phyloP scores from a whole-genome alignment of 2,329 filamentous ascomycete genomes.

The Lomentospora prolificans region DNA sequence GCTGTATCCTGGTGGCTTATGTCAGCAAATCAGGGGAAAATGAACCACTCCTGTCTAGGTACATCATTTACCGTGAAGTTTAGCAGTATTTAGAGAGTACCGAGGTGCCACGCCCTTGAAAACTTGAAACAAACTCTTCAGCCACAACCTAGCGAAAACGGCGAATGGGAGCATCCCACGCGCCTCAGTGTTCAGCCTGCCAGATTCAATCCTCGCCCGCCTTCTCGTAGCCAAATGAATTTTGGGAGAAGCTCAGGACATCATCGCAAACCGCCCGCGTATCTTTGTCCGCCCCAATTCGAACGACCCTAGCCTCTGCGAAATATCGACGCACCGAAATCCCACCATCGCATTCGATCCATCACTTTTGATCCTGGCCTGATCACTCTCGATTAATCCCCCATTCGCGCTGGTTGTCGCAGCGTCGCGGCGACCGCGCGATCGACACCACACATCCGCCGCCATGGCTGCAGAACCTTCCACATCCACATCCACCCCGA shows the following conservation, averaged over 20 bases:
- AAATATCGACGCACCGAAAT: not conserved
- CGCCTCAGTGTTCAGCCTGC: not conserved
- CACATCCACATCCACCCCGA: conserved; percentile 18
- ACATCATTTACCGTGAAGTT: too few species aligned
- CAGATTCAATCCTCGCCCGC: not conserved
- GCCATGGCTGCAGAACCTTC: conserved; percentile 36
- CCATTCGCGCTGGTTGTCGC: conserved; percentile 17
- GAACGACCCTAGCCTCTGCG: not conserved
- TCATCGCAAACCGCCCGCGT: not conserved
- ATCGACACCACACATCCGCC: conserved; percentile 17
- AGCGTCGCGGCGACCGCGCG: conserved; percentile 27
- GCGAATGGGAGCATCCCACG: not conserved
- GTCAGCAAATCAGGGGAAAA: too few species aligned
- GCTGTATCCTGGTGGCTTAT: too few species aligned
- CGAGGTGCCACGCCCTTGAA: too few species aligned
- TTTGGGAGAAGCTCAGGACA: not conserved
- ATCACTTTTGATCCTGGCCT: not conserved
- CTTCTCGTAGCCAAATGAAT: not conserved
- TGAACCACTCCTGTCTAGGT: too few species aligned
- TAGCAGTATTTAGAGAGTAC: too few species aligned
- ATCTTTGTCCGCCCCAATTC: not conserved
- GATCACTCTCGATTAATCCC: not conserved
- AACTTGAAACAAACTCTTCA: conserved; percentile 1
- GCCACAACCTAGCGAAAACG: not conserved
- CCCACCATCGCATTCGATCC: not conserved